Percentiles rank a stretch among this genome's conserved stretches.
These are phyloP conservation scores for Xylaria flabelliformis DNA, from an alignment of 495 filamentous ascomycete species.

Conservation along the genomic window DNA sequence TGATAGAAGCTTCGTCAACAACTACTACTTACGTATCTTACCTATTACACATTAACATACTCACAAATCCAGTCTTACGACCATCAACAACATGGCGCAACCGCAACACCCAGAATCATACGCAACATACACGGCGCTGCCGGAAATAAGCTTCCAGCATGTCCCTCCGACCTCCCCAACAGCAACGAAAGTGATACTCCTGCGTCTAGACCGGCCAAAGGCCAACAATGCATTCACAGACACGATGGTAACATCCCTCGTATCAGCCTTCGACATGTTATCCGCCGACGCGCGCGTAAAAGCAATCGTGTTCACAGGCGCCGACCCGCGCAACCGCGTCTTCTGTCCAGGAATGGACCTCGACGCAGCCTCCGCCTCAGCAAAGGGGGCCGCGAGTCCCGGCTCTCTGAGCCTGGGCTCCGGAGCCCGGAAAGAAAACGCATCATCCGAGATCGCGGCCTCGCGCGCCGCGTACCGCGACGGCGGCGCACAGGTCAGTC, in stretches of 20 bases:
- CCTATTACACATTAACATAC: not conserved
- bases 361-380: constrained; percentile 53
- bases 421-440: not conserved
- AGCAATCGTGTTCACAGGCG: constrained; percentile 56
- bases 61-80: not conserved
- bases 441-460: not conserved
- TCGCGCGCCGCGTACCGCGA: constrained; percentile 40
- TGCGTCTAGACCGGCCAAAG: constrained; percentile 62
- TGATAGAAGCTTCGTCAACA: not conserved
- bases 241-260: constrained; percentile 61
- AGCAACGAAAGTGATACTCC: constrained; percentile 61
- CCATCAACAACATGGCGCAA: not conserved
- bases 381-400: not conserved
- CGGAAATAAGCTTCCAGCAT: constrained; percentile 62
- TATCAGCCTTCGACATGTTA: constrained; percentile 59
- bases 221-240: constrained; percentile 70
- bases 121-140: constrained; percentile 42
- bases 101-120: constrained; percentile 29
- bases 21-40: too few species aligned
- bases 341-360: constrained; percentile 74
- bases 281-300: constrained; percentile 64
- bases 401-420: not conserved
- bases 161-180: constrained; percentile 54
- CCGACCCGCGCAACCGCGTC: constrained; percentile 54
- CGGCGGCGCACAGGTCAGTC: constrained; percentile 61